Evolutionary conservation across 2,329 filamentous ascomycete genomes (phyloP), one percentile per base, ranked within the genome.

Genomic region (Sporothrix brasiliensis): DNA sequence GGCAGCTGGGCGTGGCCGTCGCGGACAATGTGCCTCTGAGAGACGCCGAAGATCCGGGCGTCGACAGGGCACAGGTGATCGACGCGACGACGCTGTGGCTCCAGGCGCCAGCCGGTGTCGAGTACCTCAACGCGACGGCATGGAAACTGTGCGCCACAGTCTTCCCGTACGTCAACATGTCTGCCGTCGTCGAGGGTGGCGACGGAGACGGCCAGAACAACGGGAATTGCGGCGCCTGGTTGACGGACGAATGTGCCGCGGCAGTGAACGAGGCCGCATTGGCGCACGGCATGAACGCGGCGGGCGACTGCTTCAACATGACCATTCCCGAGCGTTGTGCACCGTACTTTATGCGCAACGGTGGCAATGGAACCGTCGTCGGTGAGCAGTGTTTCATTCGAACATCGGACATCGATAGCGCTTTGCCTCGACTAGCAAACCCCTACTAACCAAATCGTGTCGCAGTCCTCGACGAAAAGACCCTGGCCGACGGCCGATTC

Each of bases 91-190:
- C 63, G 34, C 47, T 70, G 19, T 67, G 63, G 68, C 47, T 63
- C 3, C 47, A 53, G 65, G 69, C 69, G 24, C 69, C 70, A 4
- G 19, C 30, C 10, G 63, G 61, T 27, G 68, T 68, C 19, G 16
- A 30, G 2, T 30, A 14, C 11, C 39, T 71, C 50, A 69, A 71
- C 44, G 4, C 54, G 19, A 67, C 60, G 4, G 54, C 60, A 14
- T 72, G 71, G 71, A 60, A 47, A 58, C 16, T 72, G 21, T 72
- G 71, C 27, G 71, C 71, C 10, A 70, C 71, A 6, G 71, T 72
- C 6, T 72, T 70, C 24, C 68, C 70, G 1, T 65, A 50, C 21
- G 66, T 68, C 16, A 68, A 71, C 66, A 65, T 68, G 61, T 53
- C 67, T 16, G 60, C 61, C 10, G 34, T 60, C 24, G 13, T 34